Percentiles rank a stretch among this genome's conserved stretches.
phyloP scores from a whole-genome alignment of 2,329 filamentous ascomycete species.

The Trichoderma sp. region DNA sequence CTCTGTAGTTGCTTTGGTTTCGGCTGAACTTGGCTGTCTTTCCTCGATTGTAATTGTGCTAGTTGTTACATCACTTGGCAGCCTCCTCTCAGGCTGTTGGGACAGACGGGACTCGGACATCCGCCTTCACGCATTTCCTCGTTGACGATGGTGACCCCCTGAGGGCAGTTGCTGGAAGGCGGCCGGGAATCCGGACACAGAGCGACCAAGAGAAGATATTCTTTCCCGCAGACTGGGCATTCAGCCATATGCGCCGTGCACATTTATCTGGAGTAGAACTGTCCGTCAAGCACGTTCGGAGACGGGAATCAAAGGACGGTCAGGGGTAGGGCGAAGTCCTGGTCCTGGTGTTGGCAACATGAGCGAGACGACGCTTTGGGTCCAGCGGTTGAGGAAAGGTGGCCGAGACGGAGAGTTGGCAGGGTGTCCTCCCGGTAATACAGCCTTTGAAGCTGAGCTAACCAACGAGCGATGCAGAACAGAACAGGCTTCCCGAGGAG shows the following conservation, averaged over 20 bases:
- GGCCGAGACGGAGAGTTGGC: slow-evolving; percentile 2
- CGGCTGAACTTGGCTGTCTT: neutral
- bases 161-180: slow-evolving; percentile 52
- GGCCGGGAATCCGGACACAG: slow-evolving; percentile 58
- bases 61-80: slow-evolving; percentile 55
- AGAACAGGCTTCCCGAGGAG: slow-evolving; percentile 1
- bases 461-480: neutral
- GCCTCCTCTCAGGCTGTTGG: slow-evolving; percentile 59
- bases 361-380: slow-evolving; percentile 33
- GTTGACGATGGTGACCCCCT: slow-evolving; percentile 44
- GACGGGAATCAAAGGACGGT: slow-evolving; percentile 29
- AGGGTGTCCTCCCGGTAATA: slow-evolving; percentile 3
- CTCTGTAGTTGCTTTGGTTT: slow-evolving; percentile 19
- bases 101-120: slow-evolving; percentile 62
- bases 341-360: slow-evolving; percentile 27
- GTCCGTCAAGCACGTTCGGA: slow-evolving; percentile 32
- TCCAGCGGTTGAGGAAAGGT: neutral
- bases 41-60: neutral
- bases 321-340: slow-evolving; percentile 29
- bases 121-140: slow-evolving; percentile 55
- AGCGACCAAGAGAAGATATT: slow-evolving; percentile 60
- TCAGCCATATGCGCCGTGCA: slow-evolving; percentile 59
- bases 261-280: slow-evolving; percentile 52
- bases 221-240: slow-evolving; percentile 63
- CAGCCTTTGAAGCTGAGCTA: slow-evolving; percentile 1